phyloP scores from a whole-genome alignment of 352 stramenopile species.

The Peronospora belbahrii region DNA sequence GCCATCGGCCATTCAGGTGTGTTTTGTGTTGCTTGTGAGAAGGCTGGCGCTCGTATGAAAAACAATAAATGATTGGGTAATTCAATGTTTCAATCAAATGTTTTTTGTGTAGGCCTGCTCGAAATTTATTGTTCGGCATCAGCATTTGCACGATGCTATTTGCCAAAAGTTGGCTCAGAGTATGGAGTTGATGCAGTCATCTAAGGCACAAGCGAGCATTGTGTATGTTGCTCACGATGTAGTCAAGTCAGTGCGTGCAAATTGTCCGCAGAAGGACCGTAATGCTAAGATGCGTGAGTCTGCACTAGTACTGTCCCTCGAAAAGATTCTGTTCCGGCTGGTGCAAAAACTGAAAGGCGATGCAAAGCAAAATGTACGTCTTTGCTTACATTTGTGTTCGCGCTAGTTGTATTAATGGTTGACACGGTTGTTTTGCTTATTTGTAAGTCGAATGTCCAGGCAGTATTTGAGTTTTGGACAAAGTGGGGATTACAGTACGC shows the following conservation, averaged over 20 bases:
- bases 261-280: slow-evolving; percentile 58
- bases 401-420: background rate
- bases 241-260: slow-evolving; percentile 64
- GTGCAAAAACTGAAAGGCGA: slow-evolving; percentile 58
- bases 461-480: slow-evolving; percentile 76
- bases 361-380: slow-evolving; percentile 55
- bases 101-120: slow-evolving; percentile 55
- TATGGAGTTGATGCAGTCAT: slow-evolving; percentile 53
- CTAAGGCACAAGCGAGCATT: slow-evolving; percentile 68
- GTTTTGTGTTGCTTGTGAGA: slow-evolving; percentile 8
- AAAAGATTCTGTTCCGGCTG: slow-evolving; percentile 56
- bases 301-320: slow-evolving; percentile 49
- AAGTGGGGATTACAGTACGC: slow-evolving; percentile 75
- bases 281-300: slow-evolving; percentile 74
- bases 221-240: slow-evolving; percentile 82
- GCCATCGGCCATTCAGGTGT: slow-evolving; percentile 74
- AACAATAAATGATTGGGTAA: slow-evolving; percentile 4
- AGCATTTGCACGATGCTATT: slow-evolving; percentile 64
- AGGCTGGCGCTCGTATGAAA: too few relatives aligned
- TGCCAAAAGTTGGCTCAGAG: slow-evolving; percentile 54
- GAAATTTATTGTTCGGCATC: slow-evolving; percentile 78
- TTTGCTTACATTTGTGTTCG: background rate
- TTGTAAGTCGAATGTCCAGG: slow-evolving; percentile 53
- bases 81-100: background rate
- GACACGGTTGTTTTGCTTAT: background rate